Percentiles rank a stretch among this genome's conserved stretches.
These are phyloP conservation scores for Bifiguratus adelaidae DNA, from an alignment of 192 early-diverging fungal species.

Conservation along the genomic window DNA sequence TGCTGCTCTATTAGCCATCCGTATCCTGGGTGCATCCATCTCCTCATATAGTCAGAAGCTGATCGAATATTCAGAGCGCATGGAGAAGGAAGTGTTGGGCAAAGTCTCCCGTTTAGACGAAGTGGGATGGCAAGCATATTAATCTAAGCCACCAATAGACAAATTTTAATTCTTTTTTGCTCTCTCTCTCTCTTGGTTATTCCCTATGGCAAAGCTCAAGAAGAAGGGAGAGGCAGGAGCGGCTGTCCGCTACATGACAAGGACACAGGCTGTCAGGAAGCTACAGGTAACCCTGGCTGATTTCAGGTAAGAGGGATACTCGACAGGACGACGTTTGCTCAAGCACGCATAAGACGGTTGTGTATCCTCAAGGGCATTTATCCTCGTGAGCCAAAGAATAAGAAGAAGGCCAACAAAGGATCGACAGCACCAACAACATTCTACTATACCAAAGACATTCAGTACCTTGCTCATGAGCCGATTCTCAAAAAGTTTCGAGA, in stretches of 20 bases:
- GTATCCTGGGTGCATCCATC: constrained; percentile 77
- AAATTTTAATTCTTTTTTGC: no score
- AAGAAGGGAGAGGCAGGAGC: constrained; percentile 88
- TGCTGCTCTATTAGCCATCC: constrained; percentile 86
- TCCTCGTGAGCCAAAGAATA: constrained; percentile 89
- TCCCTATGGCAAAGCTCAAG: constrained; percentile 55
- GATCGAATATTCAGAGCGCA: constrained; percentile 63
- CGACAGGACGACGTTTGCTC: not conserved
- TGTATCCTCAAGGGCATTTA: constrained; percentile 99
- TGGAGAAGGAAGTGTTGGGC: constrained; percentile 78
- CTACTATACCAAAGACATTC: constrained; percentile 95
- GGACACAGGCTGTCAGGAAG: constrained; percentile 86
- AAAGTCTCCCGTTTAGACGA: constrained; percentile 78
- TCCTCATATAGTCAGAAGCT: constrained; percentile 70
- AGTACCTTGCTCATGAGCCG: constrained; percentile 90
- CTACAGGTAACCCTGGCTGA: constrained; percentile 89
- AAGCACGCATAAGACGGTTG: constrained; percentile 51
- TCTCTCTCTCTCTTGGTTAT: no score
- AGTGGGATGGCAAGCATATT: constrained; percentile 79
- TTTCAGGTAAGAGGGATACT: constrained; percentile 58
- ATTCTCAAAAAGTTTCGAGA: constrained; percentile 86
- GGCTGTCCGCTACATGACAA: constrained; percentile 81
- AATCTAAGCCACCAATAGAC: constrained; percentile 22
- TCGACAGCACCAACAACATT: constrained; percentile 76
- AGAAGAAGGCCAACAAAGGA: constrained; percentile 88